phyloP scores from a whole-genome alignment of 805 yeast genomes.

The Nakazawaea ishiwadae region DNA sequence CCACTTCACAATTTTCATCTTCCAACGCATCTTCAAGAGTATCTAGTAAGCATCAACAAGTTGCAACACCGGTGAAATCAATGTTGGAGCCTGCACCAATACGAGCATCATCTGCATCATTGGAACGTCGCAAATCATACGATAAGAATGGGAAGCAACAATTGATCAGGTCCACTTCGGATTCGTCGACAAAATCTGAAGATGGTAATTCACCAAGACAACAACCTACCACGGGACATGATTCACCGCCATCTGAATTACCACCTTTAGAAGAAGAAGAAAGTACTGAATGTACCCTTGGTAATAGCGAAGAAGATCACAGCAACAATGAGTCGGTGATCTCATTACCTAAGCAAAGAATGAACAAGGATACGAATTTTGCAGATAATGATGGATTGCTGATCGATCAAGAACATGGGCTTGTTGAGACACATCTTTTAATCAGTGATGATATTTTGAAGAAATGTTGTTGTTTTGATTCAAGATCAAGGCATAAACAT shows the following conservation, averaged over 20 bases:
- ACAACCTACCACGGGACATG: too few species aligned
- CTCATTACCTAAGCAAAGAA: constrained; percentile 1
- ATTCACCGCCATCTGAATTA: neutral
- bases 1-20: constrained; percentile 2
- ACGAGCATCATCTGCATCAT: constrained; percentile 12
- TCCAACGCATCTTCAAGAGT: neutral
- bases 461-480: constrained; percentile 11
- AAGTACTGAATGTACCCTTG: neutral
- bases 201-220: neutral
- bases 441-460: constrained; percentile 7
- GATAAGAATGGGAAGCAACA: constrained; percentile 3
- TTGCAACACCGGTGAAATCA: constrained; percentile 10
- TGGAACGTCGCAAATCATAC: constrained; percentile 8
- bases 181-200: too few species aligned
- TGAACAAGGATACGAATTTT: constrained; percentile 1
- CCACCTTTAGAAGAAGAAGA: constrained; percentile 11
- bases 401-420: constrained; percentile 9
- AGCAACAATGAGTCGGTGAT: neutral
- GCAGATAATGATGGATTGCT: constrained; percentile 4
- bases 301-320: neutral
- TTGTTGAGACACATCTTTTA: constrained; percentile 8
- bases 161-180: neutral
- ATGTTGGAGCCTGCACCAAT: constrained; percentile 23
- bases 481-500: constrained; percentile 8
- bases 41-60: neutral